Evolutionary conservation across 1,139 yeast species (phyloP), one percentile per base, ranked within the genome.

Genomic region (Casaregolazyma suthepensis): DNA sequence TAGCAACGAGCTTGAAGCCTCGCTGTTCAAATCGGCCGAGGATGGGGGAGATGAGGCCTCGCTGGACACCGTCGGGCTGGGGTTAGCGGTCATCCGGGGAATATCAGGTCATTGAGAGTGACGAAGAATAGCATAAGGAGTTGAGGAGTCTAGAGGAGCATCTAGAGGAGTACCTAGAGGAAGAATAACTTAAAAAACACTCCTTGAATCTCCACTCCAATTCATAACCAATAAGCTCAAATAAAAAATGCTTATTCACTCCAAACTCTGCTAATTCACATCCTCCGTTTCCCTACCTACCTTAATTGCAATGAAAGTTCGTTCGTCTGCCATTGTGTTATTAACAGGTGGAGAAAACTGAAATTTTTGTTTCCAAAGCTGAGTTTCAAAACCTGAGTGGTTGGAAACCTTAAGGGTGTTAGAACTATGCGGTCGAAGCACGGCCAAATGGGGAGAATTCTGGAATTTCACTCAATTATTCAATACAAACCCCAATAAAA

Each of bases 1-100:
- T 86, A 69, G 87, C 99, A 65, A 91, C 98, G 70, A 94, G 84
- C 81, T 91, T 91, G 91, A 77, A 94, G 67, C 99, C 98, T 78
- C 95, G 87, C 82, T 85, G 80, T 81, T 91, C 97, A 77, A 94
- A 94, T 78, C 99, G 90, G 68, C 86, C 81, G 66, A 94, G 73
- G 80, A 94, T 91, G 67, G 87, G 80, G 72, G 95, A 78, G 76
- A 91, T 80, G 74, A 94, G 83, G 62, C 98, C 97, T 81, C 99
- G 90, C 82, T 93, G 98, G 82, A 93, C 99, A 79, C 98, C 99
- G 77, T 93, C 99, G 78, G 99, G 99, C 80, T 71, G 52, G 31
- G 17, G 45, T 43, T 44, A 45, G 48, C 26, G 17, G n/a, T n/a
- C n/a, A n/a, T n/a, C n/a, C n/a, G n/a, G n/a, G n/a, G n/a, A n/a